These are phyloP conservation scores for Mycena amicta DNA, from an alignment of 768 basidiomycete species.

Conservation along the genomic window DNA sequence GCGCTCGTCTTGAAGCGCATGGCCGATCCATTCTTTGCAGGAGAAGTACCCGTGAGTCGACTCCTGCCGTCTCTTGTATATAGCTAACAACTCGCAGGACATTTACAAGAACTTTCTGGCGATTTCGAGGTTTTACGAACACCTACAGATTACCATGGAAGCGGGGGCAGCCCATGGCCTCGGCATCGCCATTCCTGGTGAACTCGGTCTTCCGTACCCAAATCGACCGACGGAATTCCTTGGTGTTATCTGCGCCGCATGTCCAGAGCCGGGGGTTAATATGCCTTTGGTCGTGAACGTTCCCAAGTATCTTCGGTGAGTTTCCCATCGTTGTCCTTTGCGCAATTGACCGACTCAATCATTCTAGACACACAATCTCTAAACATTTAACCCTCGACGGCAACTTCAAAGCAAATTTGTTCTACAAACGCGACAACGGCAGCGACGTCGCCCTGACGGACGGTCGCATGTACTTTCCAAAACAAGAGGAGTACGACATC, in stretches of 20 bases:
- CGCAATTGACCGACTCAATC: neutral
- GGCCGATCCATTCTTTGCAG: constrained; percentile 12
- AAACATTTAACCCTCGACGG: constrained; percentile 2
- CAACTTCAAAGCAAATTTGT: constrained; percentile 9
- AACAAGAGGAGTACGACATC: neutral
- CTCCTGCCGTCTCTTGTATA: neutral
- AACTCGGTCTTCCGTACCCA: constrained; percentile 6
- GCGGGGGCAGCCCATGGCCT: neutral
- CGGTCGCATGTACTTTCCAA: constrained; percentile 14
- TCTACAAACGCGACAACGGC: constrained; percentile 16
- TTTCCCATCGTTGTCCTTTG: neutral
- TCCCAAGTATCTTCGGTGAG: constrained; percentile 7
- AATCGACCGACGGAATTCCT: constrained; percentile 4
- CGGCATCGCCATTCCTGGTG: constrained; percentile 2
- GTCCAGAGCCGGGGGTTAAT: constrained; percentile 9
- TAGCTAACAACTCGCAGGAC: constrained; percentile 2
- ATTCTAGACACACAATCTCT: constrained; percentile 1
- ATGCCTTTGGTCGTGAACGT: constrained; percentile 1
- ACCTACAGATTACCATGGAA: constrained; percentile 1
- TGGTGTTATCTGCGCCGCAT: constrained; percentile 3
- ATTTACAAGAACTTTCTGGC: constrained; percentile 7
- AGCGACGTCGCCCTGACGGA: constrained; percentile 7
- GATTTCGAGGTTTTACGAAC: neutral
- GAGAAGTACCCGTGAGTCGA: constrained; percentile 4
- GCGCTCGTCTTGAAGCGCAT: constrained; percentile 9